Conservation (phyloP, 2,329 filamentous ascomycete species). For the Pyrenophora seminiperda region DNA sequence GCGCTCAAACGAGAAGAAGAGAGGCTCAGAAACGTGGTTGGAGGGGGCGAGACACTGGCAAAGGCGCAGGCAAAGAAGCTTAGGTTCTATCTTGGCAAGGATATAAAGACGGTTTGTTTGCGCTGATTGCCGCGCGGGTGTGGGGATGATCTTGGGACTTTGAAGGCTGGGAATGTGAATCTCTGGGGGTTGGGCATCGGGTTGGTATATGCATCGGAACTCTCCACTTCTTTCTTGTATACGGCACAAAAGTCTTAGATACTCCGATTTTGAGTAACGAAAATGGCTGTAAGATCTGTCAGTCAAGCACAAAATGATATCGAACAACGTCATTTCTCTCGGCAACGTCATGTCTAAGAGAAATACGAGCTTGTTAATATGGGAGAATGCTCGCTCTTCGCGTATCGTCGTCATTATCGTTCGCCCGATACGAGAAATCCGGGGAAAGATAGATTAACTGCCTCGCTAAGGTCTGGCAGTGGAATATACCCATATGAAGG, state of each 20-base stretch:
- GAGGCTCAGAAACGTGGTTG: background rate
- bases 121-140: background rate
- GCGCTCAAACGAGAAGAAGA: background rate
- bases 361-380: conserved; percentile 20
- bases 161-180: no score
- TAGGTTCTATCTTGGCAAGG: background rate
- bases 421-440: background rate
- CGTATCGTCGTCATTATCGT: conserved; percentile 1
- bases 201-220: no score
- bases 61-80: conserved; percentile 5
- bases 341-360: no score
- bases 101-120: background rate
- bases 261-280: no score
- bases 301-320: no score
- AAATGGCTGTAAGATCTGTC: no score
- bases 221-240: no score
- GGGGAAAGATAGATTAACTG: conserved; percentile 17
- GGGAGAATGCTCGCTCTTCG: conserved; percentile 16
- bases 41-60: background rate
- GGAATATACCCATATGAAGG: conserved; percentile 20
- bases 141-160: background rate
- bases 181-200: background rate
- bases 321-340: no score
- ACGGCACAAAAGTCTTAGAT: no score
- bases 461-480: conserved; percentile 17